Percentiles rank a stretch among this genome's conserved stretches.
Evolutionary conservation across 176 grass and related monocot species (phyloP).

Genomic region (Typha latifolia): DNA sequence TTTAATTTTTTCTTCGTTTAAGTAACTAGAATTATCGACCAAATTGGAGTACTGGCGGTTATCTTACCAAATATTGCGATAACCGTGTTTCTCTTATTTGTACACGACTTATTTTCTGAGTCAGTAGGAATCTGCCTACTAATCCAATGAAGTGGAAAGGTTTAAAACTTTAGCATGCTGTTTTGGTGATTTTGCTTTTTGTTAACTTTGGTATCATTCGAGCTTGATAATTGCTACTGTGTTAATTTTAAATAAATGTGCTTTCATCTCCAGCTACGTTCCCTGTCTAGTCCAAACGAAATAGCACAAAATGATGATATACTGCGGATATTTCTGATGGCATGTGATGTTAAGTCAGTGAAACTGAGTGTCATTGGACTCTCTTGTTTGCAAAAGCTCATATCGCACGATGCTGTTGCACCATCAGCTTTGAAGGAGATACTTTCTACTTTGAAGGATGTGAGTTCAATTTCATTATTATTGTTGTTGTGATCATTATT

Average conservation of each 20-base stretch:
- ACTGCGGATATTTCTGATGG: constrained; percentile 89
- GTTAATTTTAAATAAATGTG: not conserved
- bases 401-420: constrained; percentile 78
- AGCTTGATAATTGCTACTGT: constrained; percentile 3
- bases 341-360: constrained; percentile 80
- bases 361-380: constrained; percentile 95
- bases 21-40: not conserved
- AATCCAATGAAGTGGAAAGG: too few relatives aligned
- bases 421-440: constrained; percentile 78
- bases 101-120: not conserved
- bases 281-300: constrained; percentile 70
- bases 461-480: constrained; percentile 28
- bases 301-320: constrained; percentile 89
- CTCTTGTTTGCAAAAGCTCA: constrained; percentile 97
- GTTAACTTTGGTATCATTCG: constrained; percentile 3
- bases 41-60: not conserved
- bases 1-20: not conserved
- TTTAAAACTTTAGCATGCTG: too few relatives aligned
- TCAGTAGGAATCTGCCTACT: too few relatives aligned
- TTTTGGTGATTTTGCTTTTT: not conserved
- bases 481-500: not conserved
- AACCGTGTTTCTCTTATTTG: not conserved
- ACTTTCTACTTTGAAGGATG: constrained; percentile 86
- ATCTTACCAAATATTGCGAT: not conserved
- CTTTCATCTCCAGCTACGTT: constrained; percentile 57